Percentiles rank a stretch among this genome's conserved stretches.
These are phyloP conservation scores for Kodamaea neixiangensis DNA, from an alignment of 805 yeast species.

Conservation along the genomic window DNA sequence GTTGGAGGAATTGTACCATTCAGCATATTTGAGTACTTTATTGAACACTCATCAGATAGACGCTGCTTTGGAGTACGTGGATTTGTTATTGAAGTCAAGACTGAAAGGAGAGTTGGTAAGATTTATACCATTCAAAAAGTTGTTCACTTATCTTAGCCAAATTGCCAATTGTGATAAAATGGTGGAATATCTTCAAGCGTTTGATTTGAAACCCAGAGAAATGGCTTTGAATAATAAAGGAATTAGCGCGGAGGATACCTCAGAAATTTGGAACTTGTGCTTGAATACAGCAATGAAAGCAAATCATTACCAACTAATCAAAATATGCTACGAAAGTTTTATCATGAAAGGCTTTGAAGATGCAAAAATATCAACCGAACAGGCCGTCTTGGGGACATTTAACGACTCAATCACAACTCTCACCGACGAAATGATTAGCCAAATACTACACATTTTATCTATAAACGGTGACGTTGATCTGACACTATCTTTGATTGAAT, in stretches of 20 bases:
- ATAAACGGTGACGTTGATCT: conserved; percentile 39
- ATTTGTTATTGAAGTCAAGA: neutral
- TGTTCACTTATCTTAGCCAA: conserved; percentile 10
- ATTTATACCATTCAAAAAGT: conserved; percentile 3
- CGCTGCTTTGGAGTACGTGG: conserved; percentile 24
- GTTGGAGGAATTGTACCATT: conserved; percentile 21
- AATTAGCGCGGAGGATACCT: neutral
- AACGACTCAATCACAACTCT: conserved; percentile 20
- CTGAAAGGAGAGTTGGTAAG: neutral
- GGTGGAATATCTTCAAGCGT: neutral
- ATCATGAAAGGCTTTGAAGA: conserved; percentile 31
- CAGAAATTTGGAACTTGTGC: conserved; percentile 22
- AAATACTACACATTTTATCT: conserved; percentile 33
- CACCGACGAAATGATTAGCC: conserved; percentile 24
- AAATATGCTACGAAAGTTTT: conserved; percentile 27
- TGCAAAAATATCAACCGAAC: conserved; percentile 23
- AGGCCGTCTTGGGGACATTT: conserved; percentile 21
- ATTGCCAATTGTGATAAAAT: conserved; percentile 26
- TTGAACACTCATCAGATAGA: conserved; percentile 25
- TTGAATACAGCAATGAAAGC: conserved; percentile 25
- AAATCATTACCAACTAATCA: conserved; percentile 31
- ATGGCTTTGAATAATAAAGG: no score
- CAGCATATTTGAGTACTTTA: conserved; percentile 23
- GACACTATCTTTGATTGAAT: conserved; percentile 36
- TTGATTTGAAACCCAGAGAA: no score